These are phyloP conservation scores for Parastagonospora avenae DNA, from an alignment of 2,329 filamentous ascomycete genomes.

Conservation along the genomic window DNA sequence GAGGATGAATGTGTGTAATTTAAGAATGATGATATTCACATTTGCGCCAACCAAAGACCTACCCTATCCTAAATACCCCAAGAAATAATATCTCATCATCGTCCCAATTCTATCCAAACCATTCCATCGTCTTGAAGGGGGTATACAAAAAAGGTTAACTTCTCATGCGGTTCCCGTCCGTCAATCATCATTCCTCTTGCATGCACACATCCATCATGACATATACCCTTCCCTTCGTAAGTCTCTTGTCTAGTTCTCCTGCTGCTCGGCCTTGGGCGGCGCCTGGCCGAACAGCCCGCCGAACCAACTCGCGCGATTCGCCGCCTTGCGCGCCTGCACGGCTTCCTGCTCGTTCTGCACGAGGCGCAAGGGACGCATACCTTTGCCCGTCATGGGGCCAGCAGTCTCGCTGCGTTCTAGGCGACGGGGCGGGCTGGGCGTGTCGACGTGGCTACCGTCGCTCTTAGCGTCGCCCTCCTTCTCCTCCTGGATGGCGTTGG, in stretches of 20 bases:
- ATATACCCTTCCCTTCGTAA: not conserved
- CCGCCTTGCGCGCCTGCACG: constrained; percentile 48
- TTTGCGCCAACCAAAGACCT: not conserved
- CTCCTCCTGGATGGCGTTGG: constrained; percentile 33
- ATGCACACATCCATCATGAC: not conserved
- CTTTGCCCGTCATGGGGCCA: constrained; percentile 61
- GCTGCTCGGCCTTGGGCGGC: constrained; percentile 28
- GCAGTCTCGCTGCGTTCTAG: constrained; percentile 56
- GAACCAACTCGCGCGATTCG: constrained; percentile 55
- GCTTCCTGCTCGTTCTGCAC: constrained; percentile 70
- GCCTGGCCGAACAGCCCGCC: constrained; percentile 49
- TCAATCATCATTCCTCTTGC: not conserved
- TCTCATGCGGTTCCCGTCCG: not conserved
- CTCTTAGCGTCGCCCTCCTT: constrained; percentile 38
- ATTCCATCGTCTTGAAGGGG: not conserved
- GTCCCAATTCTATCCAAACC: constrained; percentile 1
- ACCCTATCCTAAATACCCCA: not conserved
- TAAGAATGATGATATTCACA: not conserved
- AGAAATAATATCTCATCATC: not conserved
- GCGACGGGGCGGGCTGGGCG: constrained; percentile 58
- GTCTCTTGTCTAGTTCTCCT: constrained; percentile 12
- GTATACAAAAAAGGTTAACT: constrained; percentile 7
- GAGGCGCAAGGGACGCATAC: constrained; percentile 82
- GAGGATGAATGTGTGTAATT: not conserved
- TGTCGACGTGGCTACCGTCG: constrained; percentile 39